A percentile compares a stretch with the other conserved stretches of the same genome.
Conservation (phyloP, 1,139 yeast genomes). For the Barnettozyma hawaiiensis region DNA sequence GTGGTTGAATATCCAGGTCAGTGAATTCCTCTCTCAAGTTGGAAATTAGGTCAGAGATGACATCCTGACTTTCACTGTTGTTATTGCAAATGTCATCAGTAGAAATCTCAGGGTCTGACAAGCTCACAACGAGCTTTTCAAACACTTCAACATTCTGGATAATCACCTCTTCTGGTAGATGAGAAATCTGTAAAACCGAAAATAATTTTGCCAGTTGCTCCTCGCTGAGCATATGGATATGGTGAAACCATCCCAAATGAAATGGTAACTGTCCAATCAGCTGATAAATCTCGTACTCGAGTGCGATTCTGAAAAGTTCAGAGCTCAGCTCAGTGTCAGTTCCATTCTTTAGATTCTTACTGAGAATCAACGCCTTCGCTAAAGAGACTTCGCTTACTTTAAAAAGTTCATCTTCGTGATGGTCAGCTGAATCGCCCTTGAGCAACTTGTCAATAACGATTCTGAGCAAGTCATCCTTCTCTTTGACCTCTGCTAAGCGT, state of each 20-base stretch:
- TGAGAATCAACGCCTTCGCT: slow-evolving; percentile 2
- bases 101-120: slow-evolving; percentile 6
- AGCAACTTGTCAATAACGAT: slow-evolving; percentile 20
- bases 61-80: background rate
- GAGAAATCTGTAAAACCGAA: slow-evolving; percentile 1
- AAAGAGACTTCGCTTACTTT: slow-evolving; percentile 1
- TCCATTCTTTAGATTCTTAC: background rate
- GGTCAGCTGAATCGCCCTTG: slow-evolving; percentile 24
- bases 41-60: background rate
- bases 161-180: slow-evolving; percentile 1
- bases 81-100: slow-evolving; percentile 1
- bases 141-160: slow-evolving; percentile 7
- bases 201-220: slow-evolving; percentile 9
- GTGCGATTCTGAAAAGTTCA: slow-evolving; percentile 6
- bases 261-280: background rate
- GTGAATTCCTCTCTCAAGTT: background rate
- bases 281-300: slow-evolving; percentile 1
- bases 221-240: slow-evolving; percentile 3
- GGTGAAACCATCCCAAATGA: background rate
- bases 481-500: background rate
- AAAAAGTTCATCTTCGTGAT: slow-evolving; percentile 16
- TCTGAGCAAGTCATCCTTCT: slow-evolving; percentile 11
- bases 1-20: background rate
- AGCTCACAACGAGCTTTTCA: slow-evolving; percentile 10
- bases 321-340: slow-evolving; percentile 1